These are phyloP conservation scores for Jacaranda copaia DNA, from an alignment of 257 asterid species.

Conservation along the genomic window DNA sequence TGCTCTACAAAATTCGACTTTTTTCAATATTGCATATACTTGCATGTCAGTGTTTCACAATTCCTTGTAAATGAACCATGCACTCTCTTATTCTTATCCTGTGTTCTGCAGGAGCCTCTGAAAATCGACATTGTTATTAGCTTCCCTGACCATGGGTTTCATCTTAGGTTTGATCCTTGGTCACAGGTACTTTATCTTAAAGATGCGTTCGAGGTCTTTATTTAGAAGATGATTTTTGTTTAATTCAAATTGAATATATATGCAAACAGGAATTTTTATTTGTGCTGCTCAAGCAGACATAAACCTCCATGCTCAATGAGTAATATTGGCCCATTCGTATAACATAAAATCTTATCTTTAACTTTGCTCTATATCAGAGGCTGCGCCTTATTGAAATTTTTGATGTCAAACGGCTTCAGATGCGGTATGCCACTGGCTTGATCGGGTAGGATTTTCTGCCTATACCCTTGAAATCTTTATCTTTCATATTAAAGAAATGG, in stretches of 20 bases:
- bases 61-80: neutral
- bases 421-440: slow-evolving; percentile 80
- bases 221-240: neutral
- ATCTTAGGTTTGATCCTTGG: slow-evolving; percentile 86
- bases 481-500: neutral
- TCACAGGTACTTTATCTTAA: slow-evolving; percentile 64
- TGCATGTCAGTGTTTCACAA: neutral
- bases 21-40: neutral
- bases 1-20: neutral
- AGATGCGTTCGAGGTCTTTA: slow-evolving; percentile 16
- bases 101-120: slow-evolving; percentile 68
- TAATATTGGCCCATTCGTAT: neutral
- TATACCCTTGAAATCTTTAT: neutral
- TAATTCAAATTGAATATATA: neutral
- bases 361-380: slow-evolving; percentile 56
- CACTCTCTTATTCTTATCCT: slow-evolving; percentile 13
- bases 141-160: slow-evolving; percentile 92
- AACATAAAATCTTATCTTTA: slow-evolving; percentile 23
- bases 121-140: slow-evolving; percentile 82
- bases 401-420: slow-evolving; percentile 81
- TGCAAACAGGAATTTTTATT: neutral
- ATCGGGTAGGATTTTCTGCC: slow-evolving; percentile 64
- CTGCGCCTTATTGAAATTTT: slow-evolving; percentile 81
- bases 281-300: neutral
- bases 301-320: neutral